Base-by-base conservation (phyloP, 2,329 filamentous ascomycete species). In the Colletotrichum musae region DNA sequence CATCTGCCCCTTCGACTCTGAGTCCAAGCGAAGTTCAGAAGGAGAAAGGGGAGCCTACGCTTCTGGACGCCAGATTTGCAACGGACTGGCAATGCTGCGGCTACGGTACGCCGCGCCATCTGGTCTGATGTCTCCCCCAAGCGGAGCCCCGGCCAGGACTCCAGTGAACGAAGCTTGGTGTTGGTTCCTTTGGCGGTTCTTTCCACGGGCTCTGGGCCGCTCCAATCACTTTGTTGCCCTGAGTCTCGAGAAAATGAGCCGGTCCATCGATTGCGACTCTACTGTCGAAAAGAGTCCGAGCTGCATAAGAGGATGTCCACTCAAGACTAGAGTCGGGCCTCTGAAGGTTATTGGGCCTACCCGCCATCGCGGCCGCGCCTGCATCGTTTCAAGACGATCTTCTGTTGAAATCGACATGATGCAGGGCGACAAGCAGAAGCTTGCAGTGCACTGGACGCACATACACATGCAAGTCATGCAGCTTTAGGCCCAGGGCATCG, bases 381-480 rank as follows among this genome's bases (percentile, higher is more conserved):
- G 67, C 70, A 54, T 64, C 58, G 69, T 72, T 71, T 72, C 70
- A 67, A 68, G 52, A 45, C 54, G 52, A 68, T 70, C 66, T 66
- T 24, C 62, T 69, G 58, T 63, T 62, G 57, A 48, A 47, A 43
- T 56, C 57, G 60, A 70, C 68, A 69, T 62, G 63, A 67, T 59
- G 48, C 68, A 67, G 63, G 51, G 58, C 67, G 45, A 60, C 41
- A 48, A 39, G 58, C 47, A 66, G 65, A 68, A 58, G 67, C 53
- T 39, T 64, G 48, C 58, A 68, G 62, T 68, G 59, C 32, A 43
- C 54, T 70, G 58, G 64, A 67, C 32, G 63, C 54, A 45, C 52
- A 65, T 71, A 58, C 54, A 45, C 52, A 65, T 71, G 70, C 66
- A 70, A 61, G 70, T 71, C 70, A 71, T 62, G 21, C 45, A 21